Evolutionary conservation across 2,329 filamentous ascomycete species (phyloP).

Genomic region (Plenodomus tracheiphilus): DNA sequence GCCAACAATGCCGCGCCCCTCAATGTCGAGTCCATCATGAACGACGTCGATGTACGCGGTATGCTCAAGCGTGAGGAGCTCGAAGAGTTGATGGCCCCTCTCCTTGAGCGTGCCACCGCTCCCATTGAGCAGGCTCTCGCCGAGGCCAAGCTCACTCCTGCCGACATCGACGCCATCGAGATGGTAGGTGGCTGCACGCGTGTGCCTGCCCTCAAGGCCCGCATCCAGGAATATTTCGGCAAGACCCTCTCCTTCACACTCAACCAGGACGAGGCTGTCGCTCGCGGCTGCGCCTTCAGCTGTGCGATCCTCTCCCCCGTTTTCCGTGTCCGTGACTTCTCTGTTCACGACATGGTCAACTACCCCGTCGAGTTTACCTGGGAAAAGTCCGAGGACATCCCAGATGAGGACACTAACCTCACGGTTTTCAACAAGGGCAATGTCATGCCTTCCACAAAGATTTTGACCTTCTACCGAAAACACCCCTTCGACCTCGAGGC

Average conservation of each 20-base stretch:
- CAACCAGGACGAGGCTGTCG: conserved; percentile 97
- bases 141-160: conserved; percentile 87
- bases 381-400: conserved; percentile 98
- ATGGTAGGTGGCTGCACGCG: conserved; percentile 93
- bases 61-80: conserved; percentile 94
- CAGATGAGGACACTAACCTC: conserved; percentile 95
- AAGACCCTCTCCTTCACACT: conserved; percentile 93
- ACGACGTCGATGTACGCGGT: conserved; percentile 86
- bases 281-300: conserved; percentile 93
- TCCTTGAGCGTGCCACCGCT: conserved; percentile 71
- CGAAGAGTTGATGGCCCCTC: conserved; percentile 84
- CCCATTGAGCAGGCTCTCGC: conserved; percentile 90
- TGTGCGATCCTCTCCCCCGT: conserved; percentile 96
- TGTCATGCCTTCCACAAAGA: conserved; percentile 96
- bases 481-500: conserved; percentile 96
- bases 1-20: conserved; percentile 90
- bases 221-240: conserved; percentile 84
- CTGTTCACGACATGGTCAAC: conserved; percentile 94
- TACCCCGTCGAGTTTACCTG: conserved; percentile 99
- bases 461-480: conserved; percentile 98
- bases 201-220: conserved; percentile 89
- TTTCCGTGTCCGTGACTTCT: conserved; percentile 98
- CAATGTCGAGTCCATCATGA: conserved; percentile 98
- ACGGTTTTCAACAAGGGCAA: conserved; percentile 98
- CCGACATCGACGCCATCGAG: conserved; percentile 93